Evolutionary conservation across 2,329 filamentous ascomycete species (phyloP), one percentile per base, ranked within the genome.

Genomic region (Myriosclerotinia curreyana): DNA sequence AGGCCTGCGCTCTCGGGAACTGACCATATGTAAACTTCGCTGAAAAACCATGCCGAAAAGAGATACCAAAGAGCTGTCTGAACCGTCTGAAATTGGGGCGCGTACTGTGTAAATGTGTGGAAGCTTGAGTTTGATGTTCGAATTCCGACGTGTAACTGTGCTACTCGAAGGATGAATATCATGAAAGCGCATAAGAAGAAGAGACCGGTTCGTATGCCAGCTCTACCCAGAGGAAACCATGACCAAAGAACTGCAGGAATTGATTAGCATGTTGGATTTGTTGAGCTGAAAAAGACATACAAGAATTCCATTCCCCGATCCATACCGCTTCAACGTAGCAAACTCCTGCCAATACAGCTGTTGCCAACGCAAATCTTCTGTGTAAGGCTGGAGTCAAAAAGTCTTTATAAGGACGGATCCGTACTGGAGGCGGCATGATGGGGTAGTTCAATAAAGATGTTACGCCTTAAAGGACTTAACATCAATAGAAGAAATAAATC

Each of bases 371-470:
- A 77, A 97, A 98, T 72, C 92, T 86, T 72, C 90, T 84, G 77
- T 98, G 94, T 68, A 97, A 81, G 60, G 90, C 88, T 58, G 94
- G 93, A 67, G 94, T 96, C 70, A 97, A 80, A 76, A 96, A 96
- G 79, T 96, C 91, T 81, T 81, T 75, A 73, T 78, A 77, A 67
- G 74, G 73, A 69, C 70, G 74, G 69, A 73, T 73, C 69, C 71
- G 67, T 53, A 67, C 66, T 46, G 72, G 66, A 66, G 73, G 69
- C 64, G 76, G 71, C 71, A 74, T 74, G 62, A 58, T 70, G 65
- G 59, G 28, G n/a, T 50, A 51, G 25, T 46, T 28, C 42, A 25
- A n/a, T 49, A 28, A 46, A 63, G 52, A 46, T 28, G 34, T n/a
- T 40, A 25, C 34, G 22, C 22, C 38, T 42, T 42, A 52, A 31